Conservation (phyloP, 225 moss, liverwort and hornwort genomes). For the Marchantia paleacea region DNA sequence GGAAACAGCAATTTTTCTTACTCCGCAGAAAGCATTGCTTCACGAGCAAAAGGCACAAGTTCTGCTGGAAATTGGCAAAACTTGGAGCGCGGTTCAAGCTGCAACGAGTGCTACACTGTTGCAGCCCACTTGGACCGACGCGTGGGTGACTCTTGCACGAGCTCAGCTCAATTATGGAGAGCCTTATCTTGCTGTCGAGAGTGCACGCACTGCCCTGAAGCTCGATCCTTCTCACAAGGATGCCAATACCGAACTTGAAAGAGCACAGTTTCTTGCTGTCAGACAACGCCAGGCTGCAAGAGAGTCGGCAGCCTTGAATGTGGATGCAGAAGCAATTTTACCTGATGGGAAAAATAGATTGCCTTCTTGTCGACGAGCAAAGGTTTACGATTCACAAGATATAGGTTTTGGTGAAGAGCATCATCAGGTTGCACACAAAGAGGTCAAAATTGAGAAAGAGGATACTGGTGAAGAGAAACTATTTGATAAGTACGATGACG, state of each 20-base stretch:
- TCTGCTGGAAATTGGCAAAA: constrained; percentile 52
- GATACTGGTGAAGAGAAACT: constrained; percentile 19
- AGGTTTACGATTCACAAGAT: constrained; percentile 41
- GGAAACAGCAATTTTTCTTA: constrained; percentile 53
- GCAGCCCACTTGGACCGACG: constrained; percentile 54
- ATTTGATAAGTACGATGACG: constrained; percentile 45
- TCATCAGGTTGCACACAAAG: constrained; percentile 14
- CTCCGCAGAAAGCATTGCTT: constrained; percentile 46
- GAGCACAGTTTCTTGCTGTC: constrained; percentile 47
- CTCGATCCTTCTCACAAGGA: constrained; percentile 42
- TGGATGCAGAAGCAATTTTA: constrained; percentile 14
- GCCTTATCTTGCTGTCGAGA: constrained; percentile 50
- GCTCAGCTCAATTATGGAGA: constrained; percentile 61
- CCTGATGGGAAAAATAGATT: constrained; percentile 27
- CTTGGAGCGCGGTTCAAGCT: constrained; percentile 59
- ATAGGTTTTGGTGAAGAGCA: constrained; percentile 41
- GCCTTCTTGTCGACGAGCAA: constrained; percentile 44
- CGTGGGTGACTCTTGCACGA: constrained; percentile 60
- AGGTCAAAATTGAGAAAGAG: constrained; percentile 12
- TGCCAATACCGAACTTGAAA: constrained; percentile 40
- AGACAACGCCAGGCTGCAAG: constrained; percentile 43
- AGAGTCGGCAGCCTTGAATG: constrained; percentile 26
- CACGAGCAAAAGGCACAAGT: constrained; percentile 62
- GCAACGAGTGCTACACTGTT: constrained; percentile 53
- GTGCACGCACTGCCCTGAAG: constrained; percentile 48